Base-by-base conservation (phyloP, 768 basidiomycete genomes). In the Tubosaeta brunneosetosa region DNA sequence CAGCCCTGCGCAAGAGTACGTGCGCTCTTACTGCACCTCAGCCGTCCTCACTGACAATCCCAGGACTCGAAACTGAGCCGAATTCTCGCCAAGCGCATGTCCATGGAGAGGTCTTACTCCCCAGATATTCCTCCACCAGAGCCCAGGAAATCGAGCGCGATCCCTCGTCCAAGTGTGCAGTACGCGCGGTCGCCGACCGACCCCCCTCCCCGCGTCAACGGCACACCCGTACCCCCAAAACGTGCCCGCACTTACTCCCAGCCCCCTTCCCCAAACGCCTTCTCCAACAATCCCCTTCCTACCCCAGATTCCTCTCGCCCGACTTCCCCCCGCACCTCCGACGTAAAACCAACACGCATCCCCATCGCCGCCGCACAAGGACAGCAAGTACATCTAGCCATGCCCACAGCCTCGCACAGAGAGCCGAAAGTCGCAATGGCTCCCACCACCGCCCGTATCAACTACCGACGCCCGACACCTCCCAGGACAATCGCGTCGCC, bases 21-120 rank as follows among this genome's bases (percentile, higher is more conserved):
- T 47, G 25, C 50, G 14, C 22, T 51, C 25, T 40, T 19, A n/a
- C 26, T 31, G 34, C 26, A 14, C 13, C 17, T 12, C 8, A 4
- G 10, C 22, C 3, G 22, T 22, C 22, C 22, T 22, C 22, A 22
- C 22, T 22, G 22, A 22, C 22, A 22, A 22, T 22, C 22, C 37
- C 61, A 93, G 91, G 91, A 51, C 80, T 93, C 17, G 83, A 92
- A 71, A 78, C 74, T 55, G 91, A 93, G 88, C 61, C 78, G 84
- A 34, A 81, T 82, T n/a, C 76, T 93, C 49, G 74, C 88, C 31
- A 84, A 81, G 57, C 84, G 89, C 55, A 81, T 91, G 66, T 91
- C 89, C 33, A 59, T 67, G 42, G 81, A 82, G 33, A 60, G 60
- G 34, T 57, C 66, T 43, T 41, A 53, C 22, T 55, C 51, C 34